A percentile compares a stretch with the other conserved stretches of the same genome.
Evolutionary conservation across 768 basidiomycete genomes (phyloP).

Genomic region (Tricholoma saponaceum): DNA sequence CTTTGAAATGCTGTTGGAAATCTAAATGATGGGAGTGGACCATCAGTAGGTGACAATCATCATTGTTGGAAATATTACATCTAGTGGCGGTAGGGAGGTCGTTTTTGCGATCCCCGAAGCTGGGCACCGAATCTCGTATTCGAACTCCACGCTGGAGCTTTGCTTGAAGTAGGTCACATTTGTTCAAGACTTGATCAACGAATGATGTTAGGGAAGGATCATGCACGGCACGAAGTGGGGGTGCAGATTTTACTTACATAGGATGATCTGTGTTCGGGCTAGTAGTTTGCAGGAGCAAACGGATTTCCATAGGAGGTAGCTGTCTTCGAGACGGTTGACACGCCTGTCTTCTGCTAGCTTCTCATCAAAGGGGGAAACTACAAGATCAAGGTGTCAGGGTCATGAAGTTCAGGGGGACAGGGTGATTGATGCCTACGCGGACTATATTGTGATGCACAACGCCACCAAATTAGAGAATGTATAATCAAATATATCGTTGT

Average conservation of each 20-base stretch:
- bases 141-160: constrained; percentile 66
- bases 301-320: constrained; percentile 71
- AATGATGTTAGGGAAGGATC: neutral
- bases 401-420: neutral
- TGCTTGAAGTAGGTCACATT: constrained; percentile 68
- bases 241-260: constrained; percentile 29
- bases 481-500: neutral
- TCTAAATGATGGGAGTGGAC: constrained; percentile 35
- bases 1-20: constrained; percentile 78
- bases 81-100: constrained; percentile 63
- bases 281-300: constrained; percentile 68
- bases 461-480: constrained; percentile 1
- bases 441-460: constrained; percentile 16
- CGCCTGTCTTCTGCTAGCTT: constrained; percentile 63
- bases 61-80: constrained; percentile 38
- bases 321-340: constrained; percentile 76
- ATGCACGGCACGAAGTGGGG: neutral
- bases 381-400: constrained; percentile 12
- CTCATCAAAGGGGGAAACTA: constrained; percentile 81
- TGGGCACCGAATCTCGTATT: constrained; percentile 67
- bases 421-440: constrained; percentile 32
- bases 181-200: constrained; percentile 48
- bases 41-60: neutral
- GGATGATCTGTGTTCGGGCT: constrained; percentile 49
- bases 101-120: constrained; percentile 70